Evolutionary conservation across 2,329 filamentous ascomycete species (phyloP).

Genomic region (Aspergillus carbonarius): DNA sequence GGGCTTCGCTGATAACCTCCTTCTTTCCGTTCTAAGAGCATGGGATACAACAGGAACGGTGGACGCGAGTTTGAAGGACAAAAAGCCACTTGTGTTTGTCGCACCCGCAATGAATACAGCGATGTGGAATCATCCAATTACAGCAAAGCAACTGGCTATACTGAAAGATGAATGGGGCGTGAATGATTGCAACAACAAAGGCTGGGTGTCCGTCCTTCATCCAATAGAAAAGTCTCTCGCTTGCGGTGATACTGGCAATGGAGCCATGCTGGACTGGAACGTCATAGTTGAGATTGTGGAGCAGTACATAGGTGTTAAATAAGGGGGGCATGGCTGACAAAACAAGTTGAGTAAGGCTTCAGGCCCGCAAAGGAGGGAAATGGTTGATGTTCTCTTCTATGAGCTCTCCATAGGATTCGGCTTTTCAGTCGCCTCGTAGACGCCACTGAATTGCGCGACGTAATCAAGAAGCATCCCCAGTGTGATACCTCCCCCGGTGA

Average conservation of each 20-base stretch:
- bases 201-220: slow-evolving; percentile 69
- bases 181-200: slow-evolving; percentile 33
- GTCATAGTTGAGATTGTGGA: slow-evolving; percentile 69
- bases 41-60: slow-evolving; percentile 76
- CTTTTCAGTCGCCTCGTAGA: slow-evolving; percentile 23
- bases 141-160: slow-evolving; percentile 66
- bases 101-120: slow-evolving; percentile 84
- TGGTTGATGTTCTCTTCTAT: not conserved
- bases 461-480: slow-evolving; percentile 59
- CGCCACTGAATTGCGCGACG: slow-evolving; percentile 29
- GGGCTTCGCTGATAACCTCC: slow-evolving; percentile 74
- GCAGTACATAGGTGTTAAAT: slow-evolving; percentile 28
- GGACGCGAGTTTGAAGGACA: slow-evolving; percentile 41
- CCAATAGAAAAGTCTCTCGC: slow-evolving; percentile 77
- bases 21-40: slow-evolving; percentile 72
- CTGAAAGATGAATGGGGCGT: slow-evolving; percentile 74
- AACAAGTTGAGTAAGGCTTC: not conserved
- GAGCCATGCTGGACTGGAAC: slow-evolving; percentile 80
- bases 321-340: not conserved
- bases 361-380: not conserved
- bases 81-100: slow-evolving; percentile 68
- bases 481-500: slow-evolving; percentile 60
- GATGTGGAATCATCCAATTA: slow-evolving; percentile 88
- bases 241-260: slow-evolving; percentile 79
- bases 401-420: not conserved